Conservation (phyloP, 257 asterid genomes). For the Salvia splendens region DNA sequence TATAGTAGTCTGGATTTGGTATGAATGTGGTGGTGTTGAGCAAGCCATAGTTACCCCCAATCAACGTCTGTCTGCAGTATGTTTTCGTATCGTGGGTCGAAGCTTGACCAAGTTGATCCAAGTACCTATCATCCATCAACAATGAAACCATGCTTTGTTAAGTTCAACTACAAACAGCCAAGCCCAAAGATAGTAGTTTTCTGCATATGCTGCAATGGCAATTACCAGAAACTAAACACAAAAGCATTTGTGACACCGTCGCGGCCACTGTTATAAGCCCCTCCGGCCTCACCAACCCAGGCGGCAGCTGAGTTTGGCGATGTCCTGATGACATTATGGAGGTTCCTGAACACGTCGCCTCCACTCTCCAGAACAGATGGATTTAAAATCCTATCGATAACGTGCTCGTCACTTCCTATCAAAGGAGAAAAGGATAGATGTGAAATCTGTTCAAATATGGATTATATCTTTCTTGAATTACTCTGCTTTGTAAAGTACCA, state of each 20-base stretch:
- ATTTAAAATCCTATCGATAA: slow-evolving; percentile 60
- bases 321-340: slow-evolving; percentile 39
- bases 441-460: not conserved
- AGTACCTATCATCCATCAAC: slow-evolving; percentile 53
- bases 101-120: slow-evolving; percentile 80
- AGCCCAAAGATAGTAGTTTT: not conserved
- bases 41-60: slow-evolving; percentile 90
- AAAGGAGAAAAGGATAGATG: not conserved
- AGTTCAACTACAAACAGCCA: slow-evolving; percentile 1
- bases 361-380: slow-evolving; percentile 63
- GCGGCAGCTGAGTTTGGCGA: slow-evolving; percentile 52
- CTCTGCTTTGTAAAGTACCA: slow-evolving; percentile 30
- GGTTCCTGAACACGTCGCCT: slow-evolving; percentile 43
- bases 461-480: not conserved
- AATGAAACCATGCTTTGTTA: not conserved
- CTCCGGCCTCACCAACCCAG: slow-evolving; percentile 92
- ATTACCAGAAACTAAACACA: slow-evolving; percentile 76
- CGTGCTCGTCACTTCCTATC: slow-evolving; percentile 63
- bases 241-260: slow-evolving; percentile 67
- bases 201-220: not conserved
- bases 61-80: slow-evolving; percentile 75
- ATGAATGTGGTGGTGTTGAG: slow-evolving; percentile 65
- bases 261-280: slow-evolving; percentile 78
- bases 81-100: slow-evolving; percentile 64
- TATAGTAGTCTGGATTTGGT: slow-evolving; percentile 91